Evolutionary conservation across 1,284 basidiomycete species (phyloP).

Genomic region (Cryptococcus sp.): DNA sequence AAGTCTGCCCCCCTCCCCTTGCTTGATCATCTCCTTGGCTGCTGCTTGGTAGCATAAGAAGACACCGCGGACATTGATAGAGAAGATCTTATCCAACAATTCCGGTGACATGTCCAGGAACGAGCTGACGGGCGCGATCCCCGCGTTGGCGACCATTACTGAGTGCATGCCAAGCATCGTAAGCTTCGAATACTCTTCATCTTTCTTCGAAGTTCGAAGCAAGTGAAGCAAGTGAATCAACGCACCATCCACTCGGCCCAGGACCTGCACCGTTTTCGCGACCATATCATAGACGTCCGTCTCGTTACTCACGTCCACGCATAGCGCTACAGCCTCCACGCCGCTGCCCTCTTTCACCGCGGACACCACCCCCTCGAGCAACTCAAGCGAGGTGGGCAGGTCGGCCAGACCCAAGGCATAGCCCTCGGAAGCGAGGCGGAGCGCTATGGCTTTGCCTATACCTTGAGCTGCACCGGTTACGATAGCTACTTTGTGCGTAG

Average conservation of each 20-base stretch:
- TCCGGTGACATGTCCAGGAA: constrained; percentile 48
- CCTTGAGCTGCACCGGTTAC: constrained; percentile 56
- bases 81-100: constrained; percentile 41
- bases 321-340: constrained; percentile 42
- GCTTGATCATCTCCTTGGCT: constrained; percentile 56
- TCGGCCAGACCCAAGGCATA: constrained; percentile 55
- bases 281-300: constrained; percentile 37
- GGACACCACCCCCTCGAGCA: constrained; percentile 39
- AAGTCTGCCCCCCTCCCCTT: constrained; percentile 55
- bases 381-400: constrained; percentile 7
- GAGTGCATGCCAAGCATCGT: background rate
- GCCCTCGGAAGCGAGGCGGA: constrained; percentile 55
- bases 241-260: constrained; percentile 46
- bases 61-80: constrained; percentile 51
- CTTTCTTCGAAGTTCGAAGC: no score
- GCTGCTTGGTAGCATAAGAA: constrained; percentile 54
- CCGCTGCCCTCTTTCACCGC: constrained; percentile 42
- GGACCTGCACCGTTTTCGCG: constrained; percentile 44
- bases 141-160: constrained; percentile 55
- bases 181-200: background rate
- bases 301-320: constrained; percentile 46
- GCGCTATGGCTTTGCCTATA: constrained; percentile 56
- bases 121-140: constrained; percentile 48
- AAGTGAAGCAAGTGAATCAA: no score
- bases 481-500: constrained; percentile 43